Conservation (phyloP, 805 yeast species). For the Sungouiozyma ichnusensis region DNA sequence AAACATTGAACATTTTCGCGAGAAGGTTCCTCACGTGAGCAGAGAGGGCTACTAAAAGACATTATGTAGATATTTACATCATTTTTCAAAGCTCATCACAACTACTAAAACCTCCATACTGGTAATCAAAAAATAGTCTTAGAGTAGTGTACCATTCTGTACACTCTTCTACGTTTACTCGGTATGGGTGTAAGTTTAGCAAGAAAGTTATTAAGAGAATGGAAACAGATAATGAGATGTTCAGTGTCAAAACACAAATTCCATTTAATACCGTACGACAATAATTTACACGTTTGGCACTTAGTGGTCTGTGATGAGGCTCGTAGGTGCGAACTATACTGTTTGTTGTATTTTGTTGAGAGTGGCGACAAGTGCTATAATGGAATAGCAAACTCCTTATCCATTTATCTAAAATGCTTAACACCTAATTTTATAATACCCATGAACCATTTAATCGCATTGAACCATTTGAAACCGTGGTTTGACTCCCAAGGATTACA, state of each 20-base stretch:
- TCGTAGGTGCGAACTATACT: slow-evolving; percentile 14
- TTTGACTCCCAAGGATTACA: slow-evolving; percentile 14
- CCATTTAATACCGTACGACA: slow-evolving; percentile 25
- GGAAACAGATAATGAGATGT: slow-evolving; percentile 19
- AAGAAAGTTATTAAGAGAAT: slow-evolving; percentile 23
- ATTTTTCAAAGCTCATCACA: too few relatives aligned
- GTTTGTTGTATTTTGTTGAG: slow-evolving; percentile 16
- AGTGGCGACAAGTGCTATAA: slow-evolving; percentile 5
- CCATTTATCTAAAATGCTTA: slow-evolving; percentile 19
- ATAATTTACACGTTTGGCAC: slow-evolving; percentile 27
- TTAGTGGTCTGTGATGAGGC: slow-evolving; percentile 16
- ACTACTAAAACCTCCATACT: too few relatives aligned
- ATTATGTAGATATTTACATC: too few relatives aligned
- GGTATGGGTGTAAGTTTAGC: slow-evolving; percentile 13
- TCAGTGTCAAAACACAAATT: slow-evolving; percentile 5
- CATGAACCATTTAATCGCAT: slow-evolving; percentile 17
- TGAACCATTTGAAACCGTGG: slow-evolving; percentile 15
- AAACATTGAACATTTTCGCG: too few relatives aligned
- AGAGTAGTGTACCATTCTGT: background rate
- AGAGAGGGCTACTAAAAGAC: too few relatives aligned
- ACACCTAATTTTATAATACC: slow-evolving; percentile 24
- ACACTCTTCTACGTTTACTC: background rate
- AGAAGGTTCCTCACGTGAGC: too few relatives aligned
- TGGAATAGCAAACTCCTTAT: background rate
- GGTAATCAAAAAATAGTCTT: too few relatives aligned